phyloP scores from a whole-genome alignment of 23 red algal genomes.

The Agarophyton chilense region DNA sequence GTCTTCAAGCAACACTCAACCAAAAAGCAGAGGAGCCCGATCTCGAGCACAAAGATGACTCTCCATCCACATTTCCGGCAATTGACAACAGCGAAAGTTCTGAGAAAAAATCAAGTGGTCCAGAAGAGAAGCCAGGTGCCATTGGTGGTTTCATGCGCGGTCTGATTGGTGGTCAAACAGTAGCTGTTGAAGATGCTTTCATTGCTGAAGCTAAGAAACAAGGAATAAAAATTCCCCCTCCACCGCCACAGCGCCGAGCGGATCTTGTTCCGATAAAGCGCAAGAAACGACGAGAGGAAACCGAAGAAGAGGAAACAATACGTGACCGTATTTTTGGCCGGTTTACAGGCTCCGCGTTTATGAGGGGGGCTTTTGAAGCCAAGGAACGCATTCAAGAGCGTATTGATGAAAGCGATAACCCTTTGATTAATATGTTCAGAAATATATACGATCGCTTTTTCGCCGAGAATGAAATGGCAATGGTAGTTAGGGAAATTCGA shows the following conservation, averaged over 20 bases:
- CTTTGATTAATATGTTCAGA: constrained; percentile 81
- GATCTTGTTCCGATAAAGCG: constrained; percentile 55
- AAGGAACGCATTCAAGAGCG: constrained; percentile 93
- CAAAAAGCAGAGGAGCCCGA: constrained; percentile 15
- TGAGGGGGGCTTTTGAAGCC: constrained; percentile 86
- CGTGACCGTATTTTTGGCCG: constrained; percentile 89
- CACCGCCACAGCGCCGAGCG: constrained; percentile 53
- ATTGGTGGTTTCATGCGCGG: constrained; percentile 92
- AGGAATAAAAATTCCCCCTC: constrained; percentile 62
- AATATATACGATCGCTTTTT: constrained; percentile 95
- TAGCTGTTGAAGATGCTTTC: constrained; percentile 83
- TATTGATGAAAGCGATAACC: constrained; percentile 95
- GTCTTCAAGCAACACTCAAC: constrained; percentile 1
- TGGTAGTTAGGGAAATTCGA: constrained; percentile 94
- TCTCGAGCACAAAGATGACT: not conserved
- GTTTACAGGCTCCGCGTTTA: constrained; percentile 93
- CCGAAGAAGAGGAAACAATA: constrained; percentile 57
- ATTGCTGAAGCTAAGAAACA: constrained; percentile 82
- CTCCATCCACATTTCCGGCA: not conserved
- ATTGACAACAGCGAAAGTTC: not conserved
- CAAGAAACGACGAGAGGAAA: constrained; percentile 42
- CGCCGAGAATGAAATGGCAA: constrained; percentile 97
- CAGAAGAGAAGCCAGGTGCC: constrained; percentile 47
- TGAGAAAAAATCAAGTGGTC: not conserved
- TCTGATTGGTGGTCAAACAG: constrained; percentile 79